Conservation (phyloP, 169 alveolate species). For the Eimeria necatrix region DNA sequence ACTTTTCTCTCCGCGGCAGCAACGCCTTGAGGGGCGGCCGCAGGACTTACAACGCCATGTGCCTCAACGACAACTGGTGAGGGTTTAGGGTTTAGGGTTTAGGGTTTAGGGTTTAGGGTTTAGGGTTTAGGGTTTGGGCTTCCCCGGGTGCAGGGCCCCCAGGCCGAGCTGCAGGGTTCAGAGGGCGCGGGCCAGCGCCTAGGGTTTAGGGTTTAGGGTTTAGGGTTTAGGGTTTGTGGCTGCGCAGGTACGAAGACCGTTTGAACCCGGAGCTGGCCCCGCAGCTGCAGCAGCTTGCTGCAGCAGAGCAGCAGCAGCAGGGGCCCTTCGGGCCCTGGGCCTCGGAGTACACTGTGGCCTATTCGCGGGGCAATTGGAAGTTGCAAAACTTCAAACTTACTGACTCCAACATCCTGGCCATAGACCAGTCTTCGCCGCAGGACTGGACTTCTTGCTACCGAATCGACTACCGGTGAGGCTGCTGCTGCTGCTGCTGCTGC, state of each 20-base stretch:
- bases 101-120: too few relatives aligned
- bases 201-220: too few relatives aligned
- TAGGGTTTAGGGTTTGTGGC: too few relatives aligned
- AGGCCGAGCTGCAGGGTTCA: too few relatives aligned
- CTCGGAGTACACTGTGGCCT: not conserved
- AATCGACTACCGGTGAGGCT: not conserved
- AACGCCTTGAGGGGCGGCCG: constrained; percentile 27
- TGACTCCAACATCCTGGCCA: not conserved
- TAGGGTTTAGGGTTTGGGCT: too few relatives aligned
- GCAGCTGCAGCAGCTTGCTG: not conserved
- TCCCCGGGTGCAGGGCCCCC: too few relatives aligned
- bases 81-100: not conserved
- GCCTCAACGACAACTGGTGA: constrained; percentile 42
- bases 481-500: too few relatives aligned
- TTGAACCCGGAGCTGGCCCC: not conserved
- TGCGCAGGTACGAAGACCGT: constrained; percentile 17
- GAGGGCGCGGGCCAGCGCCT: too few relatives aligned
- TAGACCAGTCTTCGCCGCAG: not conserved
- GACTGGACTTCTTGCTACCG: not conserved
- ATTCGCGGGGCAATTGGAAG: not conserved
- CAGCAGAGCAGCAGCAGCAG: not conserved
- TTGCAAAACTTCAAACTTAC: not conserved
- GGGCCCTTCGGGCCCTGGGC: not conserved
- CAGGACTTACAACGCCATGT: constrained; percentile 14
- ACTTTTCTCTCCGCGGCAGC: not conserved